Evolutionary conservation across 768 basidiomycete species (phyloP).

Genomic region (Hygrophoropsis aurantiaca): DNA sequence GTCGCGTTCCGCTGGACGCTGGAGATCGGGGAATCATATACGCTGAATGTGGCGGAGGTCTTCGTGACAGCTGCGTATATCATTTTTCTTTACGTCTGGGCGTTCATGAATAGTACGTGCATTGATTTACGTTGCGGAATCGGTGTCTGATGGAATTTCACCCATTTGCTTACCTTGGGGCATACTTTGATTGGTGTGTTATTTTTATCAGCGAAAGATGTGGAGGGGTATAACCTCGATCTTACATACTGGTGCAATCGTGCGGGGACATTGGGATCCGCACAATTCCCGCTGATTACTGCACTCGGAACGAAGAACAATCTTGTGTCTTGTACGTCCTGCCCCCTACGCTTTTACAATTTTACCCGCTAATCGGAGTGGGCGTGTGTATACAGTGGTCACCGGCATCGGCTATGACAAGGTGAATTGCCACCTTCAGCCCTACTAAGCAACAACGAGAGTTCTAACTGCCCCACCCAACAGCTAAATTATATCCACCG

Average conservation of each 20-base stretch:
- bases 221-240: constrained; percentile 18
- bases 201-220: constrained; percentile 17
- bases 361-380: neutral
- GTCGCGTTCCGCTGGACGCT: constrained; percentile 31
- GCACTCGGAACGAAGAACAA: constrained; percentile 45
- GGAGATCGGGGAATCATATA: constrained; percentile 27
- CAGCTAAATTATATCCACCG: constrained; percentile 45
- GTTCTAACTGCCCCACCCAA: no score
- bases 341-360: neutral
- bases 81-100: constrained; percentile 24
- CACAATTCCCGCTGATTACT: constrained; percentile 40
- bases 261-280: constrained; percentile 27
- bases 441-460: no score
- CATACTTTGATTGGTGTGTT: no score
- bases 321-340: constrained; percentile 15
- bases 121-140: no score
- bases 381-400: constrained; percentile 11
- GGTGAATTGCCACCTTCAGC: constrained; percentile 9
- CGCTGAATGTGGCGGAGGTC: constrained; percentile 37
- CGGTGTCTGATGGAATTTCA: constrained; percentile 31
- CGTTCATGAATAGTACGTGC: constrained; percentile 24
- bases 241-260: constrained; percentile 32
- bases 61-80: constrained; percentile 35
- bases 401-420: constrained; percentile 22
- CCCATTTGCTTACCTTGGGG: constrained; percentile 36